Percentiles rank a stretch among this genome's conserved stretches.
phyloP scores from a whole-genome alignment of 495 filamentous ascomycete genomes.

The Umbilicaria muhlenbergii region DNA sequence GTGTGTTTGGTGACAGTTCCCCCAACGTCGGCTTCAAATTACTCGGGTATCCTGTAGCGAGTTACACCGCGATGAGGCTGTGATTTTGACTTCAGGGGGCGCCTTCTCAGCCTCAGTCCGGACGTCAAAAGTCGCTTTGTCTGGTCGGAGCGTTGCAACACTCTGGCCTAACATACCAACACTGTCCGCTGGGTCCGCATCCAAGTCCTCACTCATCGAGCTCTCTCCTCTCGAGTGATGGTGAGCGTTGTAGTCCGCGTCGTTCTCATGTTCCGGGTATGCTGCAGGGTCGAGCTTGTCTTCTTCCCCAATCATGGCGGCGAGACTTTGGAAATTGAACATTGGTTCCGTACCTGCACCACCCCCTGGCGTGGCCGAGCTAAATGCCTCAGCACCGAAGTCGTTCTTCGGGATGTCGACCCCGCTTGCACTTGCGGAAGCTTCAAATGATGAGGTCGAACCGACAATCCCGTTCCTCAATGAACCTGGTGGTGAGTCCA shows the following conservation, averaged over 20 bases:
- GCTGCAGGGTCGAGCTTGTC: conserved; percentile 28
- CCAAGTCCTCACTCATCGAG: background rate
- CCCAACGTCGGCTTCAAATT: no score
- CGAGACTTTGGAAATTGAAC: conserved; percentile 85
- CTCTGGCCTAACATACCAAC: background rate
- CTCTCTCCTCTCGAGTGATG: conserved; percentile 5
- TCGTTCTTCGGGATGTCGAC: conserved; percentile 12
- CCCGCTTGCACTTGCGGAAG: conserved; percentile 21
- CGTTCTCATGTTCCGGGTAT: conserved; percentile 24
- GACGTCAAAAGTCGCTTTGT: no score
- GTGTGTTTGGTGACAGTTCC: no score
- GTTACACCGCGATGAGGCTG: conserved; percentile 3
- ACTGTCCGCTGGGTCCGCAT: background rate
- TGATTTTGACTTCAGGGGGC: conserved; percentile 1
- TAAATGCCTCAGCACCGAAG: conserved; percentile 22
- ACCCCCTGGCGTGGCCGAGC: conserved; percentile 25
- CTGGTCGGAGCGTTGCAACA: no score
- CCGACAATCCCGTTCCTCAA: conserved; percentile 22
- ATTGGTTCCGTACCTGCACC: conserved; percentile 53
- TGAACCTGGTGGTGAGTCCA: conserved; percentile 45
- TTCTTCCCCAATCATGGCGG: conserved; percentile 65
- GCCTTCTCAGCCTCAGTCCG: no score
- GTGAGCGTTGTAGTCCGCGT: background rate
- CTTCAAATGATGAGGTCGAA: conserved; percentile 29
- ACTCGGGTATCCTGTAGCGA: background rate